Percentiles rank a stretch among this genome's conserved stretches.
These are phyloP conservation scores for Hippophae rhamnoides DNA, from an alignment of 306 rosid species.

Conservation along the genomic window DNA sequence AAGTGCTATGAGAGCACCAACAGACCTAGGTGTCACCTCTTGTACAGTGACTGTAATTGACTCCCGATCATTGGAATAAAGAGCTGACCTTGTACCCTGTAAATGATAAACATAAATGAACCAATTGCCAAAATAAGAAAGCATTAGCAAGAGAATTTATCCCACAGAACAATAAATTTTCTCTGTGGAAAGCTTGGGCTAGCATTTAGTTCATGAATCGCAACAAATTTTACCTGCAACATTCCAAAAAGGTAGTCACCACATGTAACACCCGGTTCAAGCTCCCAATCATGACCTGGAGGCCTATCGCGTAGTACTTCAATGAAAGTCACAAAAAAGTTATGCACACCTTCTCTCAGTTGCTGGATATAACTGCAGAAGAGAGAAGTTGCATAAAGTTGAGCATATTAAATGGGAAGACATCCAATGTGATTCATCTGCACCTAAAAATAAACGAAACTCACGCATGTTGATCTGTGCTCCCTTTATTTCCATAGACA, in stretches of 20 bases:
- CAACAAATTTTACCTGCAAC: slow-evolving; percentile 64
- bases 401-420: no score
- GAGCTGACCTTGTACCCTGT: slow-evolving; percentile 95
- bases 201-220: background rate
- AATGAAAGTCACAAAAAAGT: slow-evolving; percentile 88
- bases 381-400: background rate
- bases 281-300: slow-evolving; percentile 99
- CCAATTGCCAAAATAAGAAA: background rate
- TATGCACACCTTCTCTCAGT: slow-evolving; percentile 94
- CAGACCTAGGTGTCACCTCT: slow-evolving; percentile 85
- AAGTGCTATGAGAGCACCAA: slow-evolving; percentile 86
- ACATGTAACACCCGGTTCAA: slow-evolving; percentile 97
- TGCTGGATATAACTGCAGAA: slow-evolving; percentile 82
- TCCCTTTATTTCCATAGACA: slow-evolving; percentile 89
- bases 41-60: slow-evolving; percentile 83
- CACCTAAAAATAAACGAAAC: slow-evolving; percentile 25
- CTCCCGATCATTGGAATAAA: slow-evolving; percentile 70
- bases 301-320: slow-evolving; percentile 97
- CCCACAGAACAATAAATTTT: background rate
- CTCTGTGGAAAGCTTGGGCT: background rate
- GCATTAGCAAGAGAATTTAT: background rate
- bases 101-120: slow-evolving; percentile 10
- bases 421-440: background rate
- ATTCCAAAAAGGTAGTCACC: slow-evolving; percentile 98
- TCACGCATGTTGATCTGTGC: slow-evolving; percentile 97